Conservation (phyloP, 345 rosid species). For the Salix dunnii region DNA sequence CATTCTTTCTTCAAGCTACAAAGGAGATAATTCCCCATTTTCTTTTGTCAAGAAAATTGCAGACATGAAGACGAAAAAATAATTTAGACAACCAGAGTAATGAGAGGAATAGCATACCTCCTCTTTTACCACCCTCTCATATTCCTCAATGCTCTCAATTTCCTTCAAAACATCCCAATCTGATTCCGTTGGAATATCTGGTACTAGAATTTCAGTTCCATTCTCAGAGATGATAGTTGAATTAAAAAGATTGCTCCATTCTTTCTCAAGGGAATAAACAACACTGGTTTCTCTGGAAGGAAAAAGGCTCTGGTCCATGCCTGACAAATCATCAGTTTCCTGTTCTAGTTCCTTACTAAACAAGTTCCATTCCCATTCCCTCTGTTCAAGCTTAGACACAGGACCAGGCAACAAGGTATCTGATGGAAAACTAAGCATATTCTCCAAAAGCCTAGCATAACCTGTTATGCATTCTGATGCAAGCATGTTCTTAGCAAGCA, state of each 20-base stretch:
- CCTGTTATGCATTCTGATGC: conserved; percentile 73
- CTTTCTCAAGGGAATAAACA: conserved; percentile 61
- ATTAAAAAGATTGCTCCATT: conserved; percentile 36
- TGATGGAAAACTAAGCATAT: conserved; percentile 67
- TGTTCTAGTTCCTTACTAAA: conserved; percentile 41
- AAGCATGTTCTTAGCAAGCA: conserved; percentile 71
- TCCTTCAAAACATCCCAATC: conserved; percentile 69
- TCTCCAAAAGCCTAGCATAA: conserved; percentile 80
- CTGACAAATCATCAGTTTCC: conserved; percentile 28
- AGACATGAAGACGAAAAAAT: neutral
- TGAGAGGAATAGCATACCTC: conserved; percentile 59
- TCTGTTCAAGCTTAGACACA: conserved; percentile 51
- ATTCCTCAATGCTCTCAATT: conserved; percentile 64
- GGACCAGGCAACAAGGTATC: conserved; percentile 67
- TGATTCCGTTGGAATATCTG: conserved; percentile 53
- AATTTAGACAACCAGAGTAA: neutral
- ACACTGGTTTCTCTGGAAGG: conserved; percentile 37
- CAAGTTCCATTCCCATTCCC: conserved; percentile 78
- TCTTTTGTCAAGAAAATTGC: conserved; percentile 14
- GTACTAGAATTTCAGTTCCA: conserved; percentile 33
- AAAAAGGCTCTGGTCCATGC: conserved; percentile 24
- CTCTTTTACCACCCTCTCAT: conserved; percentile 71
- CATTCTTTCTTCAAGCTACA: conserved; percentile 87
- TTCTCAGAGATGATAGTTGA: conserved; percentile 40
- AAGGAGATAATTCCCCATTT: conserved; percentile 19